Conservation (phyloP, 2,329 filamentous ascomycete species). For the Cladosporium sp. region DNA sequence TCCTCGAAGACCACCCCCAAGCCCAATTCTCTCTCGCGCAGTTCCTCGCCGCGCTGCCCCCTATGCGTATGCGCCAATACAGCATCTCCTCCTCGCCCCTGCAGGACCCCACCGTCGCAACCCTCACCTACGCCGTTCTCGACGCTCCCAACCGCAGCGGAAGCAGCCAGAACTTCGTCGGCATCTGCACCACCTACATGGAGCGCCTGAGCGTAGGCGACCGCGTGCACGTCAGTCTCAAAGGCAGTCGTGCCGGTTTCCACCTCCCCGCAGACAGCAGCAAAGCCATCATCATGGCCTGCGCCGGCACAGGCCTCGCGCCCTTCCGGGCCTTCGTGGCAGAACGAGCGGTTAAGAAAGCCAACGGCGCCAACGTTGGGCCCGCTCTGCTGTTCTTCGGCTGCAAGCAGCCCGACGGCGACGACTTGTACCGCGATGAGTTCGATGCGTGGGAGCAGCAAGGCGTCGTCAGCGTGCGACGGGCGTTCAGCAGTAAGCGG, state of each 20-base stretch:
- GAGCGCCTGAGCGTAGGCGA: constrained; percentile 53
- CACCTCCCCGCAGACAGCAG: constrained; percentile 45
- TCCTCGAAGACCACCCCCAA: constrained; percentile 62
- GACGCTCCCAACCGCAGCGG: constrained; percentile 56
- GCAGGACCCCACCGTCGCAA: constrained; percentile 36
- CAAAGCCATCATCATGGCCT: constrained; percentile 54
- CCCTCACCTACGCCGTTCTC: constrained; percentile 43
- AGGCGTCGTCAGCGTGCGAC: constrained; percentile 62
- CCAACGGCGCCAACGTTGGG: constrained; percentile 53
- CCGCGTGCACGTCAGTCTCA: constrained; percentile 43
- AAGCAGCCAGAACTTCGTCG: constrained; percentile 32
- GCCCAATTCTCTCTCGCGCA: constrained; percentile 61
- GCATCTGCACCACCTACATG: constrained; percentile 44
- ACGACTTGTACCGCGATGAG: constrained; percentile 62
- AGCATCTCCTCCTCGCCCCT: constrained; percentile 36
- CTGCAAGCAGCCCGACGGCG: constrained; percentile 56
- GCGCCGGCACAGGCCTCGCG: constrained; percentile 51
- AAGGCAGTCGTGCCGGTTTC: constrained; percentile 46
- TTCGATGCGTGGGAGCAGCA: constrained; percentile 59
- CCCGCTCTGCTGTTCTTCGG: constrained; percentile 67
- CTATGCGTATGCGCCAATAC: constrained; percentile 57
- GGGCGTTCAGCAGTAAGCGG: constrained; percentile 57
- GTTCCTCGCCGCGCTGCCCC: constrained; percentile 70
- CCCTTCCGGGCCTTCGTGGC: constrained; percentile 46
- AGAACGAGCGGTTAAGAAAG: constrained; percentile 42